Evolutionary conservation across 805 yeast genomes (phyloP), one percentile per base, ranked within the genome.

Genomic region (Komagataella pseudopastoris): DNA sequence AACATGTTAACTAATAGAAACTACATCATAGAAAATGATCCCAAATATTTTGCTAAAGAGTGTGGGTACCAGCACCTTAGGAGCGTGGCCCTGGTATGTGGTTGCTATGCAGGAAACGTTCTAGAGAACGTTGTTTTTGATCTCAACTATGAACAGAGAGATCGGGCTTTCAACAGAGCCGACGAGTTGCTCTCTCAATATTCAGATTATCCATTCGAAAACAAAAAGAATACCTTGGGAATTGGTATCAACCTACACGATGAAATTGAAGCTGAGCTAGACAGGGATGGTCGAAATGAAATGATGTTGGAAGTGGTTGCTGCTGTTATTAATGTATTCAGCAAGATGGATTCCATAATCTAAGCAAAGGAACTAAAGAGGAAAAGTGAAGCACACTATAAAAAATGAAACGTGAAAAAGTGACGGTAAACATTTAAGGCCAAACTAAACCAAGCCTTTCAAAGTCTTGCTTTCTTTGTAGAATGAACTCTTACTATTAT

Each of bases 71-170:
- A 82, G 57, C 74, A 78, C 61, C 73, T 93, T 52, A 80, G 99
- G 60, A 76, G 96, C 3, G 74, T 93, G 46, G 76, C 93, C 22
- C 76, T 93, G 57, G 88, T 88, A 17, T 83, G 90, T 59, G 95
- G 95, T 16, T 80, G 96, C 17, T 88, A 88, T 63, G 97, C 98
- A 24, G 99, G 97, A 46, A 93, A 89, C 64, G 99, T 93, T 10
- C 76, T 93, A 58, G 99, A 93, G 60, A 93, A 91, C 63, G 91
- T 88, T 3, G 72, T 90, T 53, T 72, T 81, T 47, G 74, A 83
- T 24, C 72, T 90, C 55, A 83, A 82, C 58, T 89, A 88, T 64
- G 96, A 88, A 58, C 85, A 81, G 57, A 80, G 98, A 59, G 99
- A 93, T 66, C 81, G 83, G 59, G 97, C 97, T 0, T 85, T 90